phyloP scores from a whole-genome alignment of 768 basidiomycete genomes.

The Mycena olivaceomarginata region DNA sequence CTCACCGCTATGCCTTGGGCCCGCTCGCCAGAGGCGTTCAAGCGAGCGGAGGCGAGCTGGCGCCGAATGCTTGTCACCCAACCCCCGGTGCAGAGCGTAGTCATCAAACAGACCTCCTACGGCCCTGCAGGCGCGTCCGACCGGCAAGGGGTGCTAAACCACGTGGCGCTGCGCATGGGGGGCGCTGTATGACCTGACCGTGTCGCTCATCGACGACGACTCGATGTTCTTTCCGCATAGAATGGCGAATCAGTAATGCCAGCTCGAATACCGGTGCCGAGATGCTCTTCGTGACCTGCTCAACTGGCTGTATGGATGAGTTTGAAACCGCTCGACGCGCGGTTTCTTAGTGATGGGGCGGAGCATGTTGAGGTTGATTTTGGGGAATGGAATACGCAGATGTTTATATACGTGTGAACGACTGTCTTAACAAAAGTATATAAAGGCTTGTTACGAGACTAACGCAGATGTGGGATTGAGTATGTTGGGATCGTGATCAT shows the following conservation, averaged over 20 bases:
- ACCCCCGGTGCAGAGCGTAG: too few species aligned
- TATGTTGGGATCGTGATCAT: not conserved
- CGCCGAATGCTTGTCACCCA: too few species aligned
- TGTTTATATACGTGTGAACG: too few species aligned
- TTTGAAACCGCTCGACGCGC: not conserved
- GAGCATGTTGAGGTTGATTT: not conserved
- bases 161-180: conserved; percentile 8
- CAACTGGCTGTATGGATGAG: not conserved
- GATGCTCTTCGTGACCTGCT: not conserved
- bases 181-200: not conserved
- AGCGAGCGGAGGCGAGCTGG: not conserved
- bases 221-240: not conserved
- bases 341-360: conserved; percentile 2
- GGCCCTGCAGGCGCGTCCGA: not conserved
- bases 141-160: not conserved
- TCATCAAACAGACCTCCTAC: not conserved
- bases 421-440: too few species aligned
- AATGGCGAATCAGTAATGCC: not conserved
- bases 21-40: too few species aligned
- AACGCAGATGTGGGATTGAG: not conserved
- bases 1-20: too few species aligned
- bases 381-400: not conserved
- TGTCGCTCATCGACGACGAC: conserved; percentile 3
- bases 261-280: too few species aligned
- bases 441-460: too few species aligned